phyloP scores from a whole-genome alignment of 768 basidiomycete genomes.

The Rubroboletus satanas region DNA sequence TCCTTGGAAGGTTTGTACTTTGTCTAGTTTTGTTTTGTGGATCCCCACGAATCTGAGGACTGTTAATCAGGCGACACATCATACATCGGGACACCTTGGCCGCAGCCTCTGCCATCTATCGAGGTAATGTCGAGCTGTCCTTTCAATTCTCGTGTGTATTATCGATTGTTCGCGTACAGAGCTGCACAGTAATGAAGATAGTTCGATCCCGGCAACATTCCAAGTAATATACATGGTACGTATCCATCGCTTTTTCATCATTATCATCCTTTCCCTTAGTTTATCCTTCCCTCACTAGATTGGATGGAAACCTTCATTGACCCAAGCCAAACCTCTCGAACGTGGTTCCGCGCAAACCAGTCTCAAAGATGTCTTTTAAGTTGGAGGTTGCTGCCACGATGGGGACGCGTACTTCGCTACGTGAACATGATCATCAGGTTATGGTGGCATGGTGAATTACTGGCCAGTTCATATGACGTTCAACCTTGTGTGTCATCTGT shows the following conservation, averaged over 20 bases:
- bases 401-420: background rate
- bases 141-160: background rate
- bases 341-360: constrained; percentile 59
- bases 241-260: constrained; percentile 1
- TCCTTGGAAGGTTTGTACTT: constrained; percentile 66
- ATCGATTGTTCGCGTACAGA: constrained; percentile 42
- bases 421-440: background rate
- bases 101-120: constrained; percentile 91
- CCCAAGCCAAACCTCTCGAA: constrained; percentile 62
- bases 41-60: background rate
- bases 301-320: constrained; percentile 75
- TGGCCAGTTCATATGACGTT: background rate
- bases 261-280: background rate
- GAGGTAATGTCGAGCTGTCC: constrained; percentile 47
- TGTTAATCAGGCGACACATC: constrained; percentile 49
- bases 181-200: constrained; percentile 80
- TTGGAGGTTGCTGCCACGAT: background rate
- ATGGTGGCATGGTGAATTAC: background rate
- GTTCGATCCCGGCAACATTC: constrained; percentile 89
- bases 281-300: constrained; percentile 44
- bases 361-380: constrained; percentile 56
- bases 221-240: constrained; percentile 91
- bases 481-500: background rate
- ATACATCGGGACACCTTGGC: constrained; percentile 82
- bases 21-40: background rate